Evolutionary conservation across 352 stramenopile genomes (phyloP).

Genomic region (Pythium brachiatum): DNA sequence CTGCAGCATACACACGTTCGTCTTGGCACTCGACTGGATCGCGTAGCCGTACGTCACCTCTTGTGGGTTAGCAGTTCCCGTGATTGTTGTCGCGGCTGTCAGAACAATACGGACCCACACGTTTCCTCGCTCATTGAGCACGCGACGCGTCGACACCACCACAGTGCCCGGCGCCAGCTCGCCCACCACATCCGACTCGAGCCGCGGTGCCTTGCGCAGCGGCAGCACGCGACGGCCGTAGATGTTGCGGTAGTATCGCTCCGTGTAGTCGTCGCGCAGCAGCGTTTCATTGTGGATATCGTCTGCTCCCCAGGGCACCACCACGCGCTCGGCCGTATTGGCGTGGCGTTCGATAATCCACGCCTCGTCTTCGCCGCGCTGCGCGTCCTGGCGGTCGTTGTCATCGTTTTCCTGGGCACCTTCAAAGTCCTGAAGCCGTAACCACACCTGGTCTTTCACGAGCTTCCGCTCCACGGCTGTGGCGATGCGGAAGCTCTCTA

Average conservation of each 20-base stretch:
- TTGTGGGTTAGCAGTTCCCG: conserved; percentile 27
- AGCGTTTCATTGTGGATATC: conserved; percentile 22
- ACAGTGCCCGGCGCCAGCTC: conserved; percentile 52
- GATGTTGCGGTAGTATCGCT: conserved; percentile 72
- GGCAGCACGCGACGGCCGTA: conserved; percentile 57
- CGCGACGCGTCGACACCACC: conserved; percentile 43
- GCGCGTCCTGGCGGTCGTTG: neutral
- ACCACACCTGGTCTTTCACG: conserved; percentile 73
- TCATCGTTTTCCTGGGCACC: conserved; percentile 18
- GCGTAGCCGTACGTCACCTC: conserved; percentile 57
- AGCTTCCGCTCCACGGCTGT: conserved; percentile 60
- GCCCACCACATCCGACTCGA: conserved; percentile 55
- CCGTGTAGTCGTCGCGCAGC: conserved; percentile 22
- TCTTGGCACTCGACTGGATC: conserved; percentile 79
- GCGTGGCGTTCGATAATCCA: conserved; percentile 80
- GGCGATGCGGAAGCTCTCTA: conserved; percentile 58
- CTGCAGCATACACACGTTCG: conserved; percentile 72
- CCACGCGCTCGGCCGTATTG: conserved; percentile 62
- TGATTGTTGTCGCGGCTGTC: conserved; percentile 8
- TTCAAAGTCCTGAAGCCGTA: conserved; percentile 30
- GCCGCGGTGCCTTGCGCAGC: conserved; percentile 39
- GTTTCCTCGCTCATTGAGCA: conserved; percentile 50
- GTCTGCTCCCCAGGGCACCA: conserved; percentile 54
- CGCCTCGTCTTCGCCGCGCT: conserved; percentile 32
- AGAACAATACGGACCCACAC: conserved; percentile 71